Evolutionary conservation across 2,329 filamentous ascomycete species (phyloP), one percentile per base, ranked within the genome.

Genomic region (Dryadomyces quercivorus): DNA sequence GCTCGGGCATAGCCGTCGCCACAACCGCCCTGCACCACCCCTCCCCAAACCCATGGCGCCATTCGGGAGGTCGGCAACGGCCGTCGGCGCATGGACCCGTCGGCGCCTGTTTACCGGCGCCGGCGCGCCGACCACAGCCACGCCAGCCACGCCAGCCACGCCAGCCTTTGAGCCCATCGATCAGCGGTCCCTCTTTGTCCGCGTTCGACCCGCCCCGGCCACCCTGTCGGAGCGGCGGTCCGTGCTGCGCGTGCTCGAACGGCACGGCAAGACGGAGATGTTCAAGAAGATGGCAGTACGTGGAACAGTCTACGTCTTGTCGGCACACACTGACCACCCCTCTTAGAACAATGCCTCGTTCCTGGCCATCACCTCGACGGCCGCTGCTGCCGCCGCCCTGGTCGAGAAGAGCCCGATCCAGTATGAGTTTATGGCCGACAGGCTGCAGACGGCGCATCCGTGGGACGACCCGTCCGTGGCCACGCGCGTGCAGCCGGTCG

Each of bases 181-280:
- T 2, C 57, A 58, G 49, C 59, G 67, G 13, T 63, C 66, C 15
- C 44, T 81, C 36, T 74, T 75, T 56, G 61, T 82, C 58, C 71
- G 70, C 42, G 77, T 80, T 20, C 63, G 66, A n/a, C 79, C 78
- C 15, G 61, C 71, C 13, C 78, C 79, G 12, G 61, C 67, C n/a
- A 75, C 59, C 49, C 74, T 82, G 59, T 69, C 71, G 34, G 77
- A 82, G 65, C 74, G 78, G 7, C 75, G 77, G 22, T 76, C 77
- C 8, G 69, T 82, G 20, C 66, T 82, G 38, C 72, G 74, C 46
- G 69, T 73, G 31, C 66, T 82, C 21, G 72, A 78, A 64, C 68
- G 70, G 54, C 67, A 75, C 59, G 75, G 73, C 54, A 65, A 68
- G 2, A 70, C 81, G 47, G 75, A 81, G 44, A 67, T 74, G 40